Evolutionary conservation across 2,329 filamentous ascomycete genomes (phyloP).

Genomic region (Alternaria infectoria): DNA sequence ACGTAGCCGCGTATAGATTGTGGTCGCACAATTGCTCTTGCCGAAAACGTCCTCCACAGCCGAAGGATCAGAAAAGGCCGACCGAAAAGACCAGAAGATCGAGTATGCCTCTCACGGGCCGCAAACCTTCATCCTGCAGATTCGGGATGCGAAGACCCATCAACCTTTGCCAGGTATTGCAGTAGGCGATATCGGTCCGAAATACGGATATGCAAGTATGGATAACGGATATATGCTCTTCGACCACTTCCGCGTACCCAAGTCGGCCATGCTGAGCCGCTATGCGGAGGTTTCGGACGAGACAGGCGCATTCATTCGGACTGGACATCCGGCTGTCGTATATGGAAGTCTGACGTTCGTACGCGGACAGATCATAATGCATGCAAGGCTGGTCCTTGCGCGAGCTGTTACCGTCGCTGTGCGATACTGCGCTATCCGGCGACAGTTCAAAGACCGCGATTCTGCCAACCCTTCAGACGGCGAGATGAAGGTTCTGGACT

Average conservation of each 20-base stretch:
- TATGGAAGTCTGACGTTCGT: constrained; percentile 60
- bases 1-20: constrained; percentile 46
- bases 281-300: constrained; percentile 57
- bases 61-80: constrained; percentile 17
- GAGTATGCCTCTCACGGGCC: constrained; percentile 56
- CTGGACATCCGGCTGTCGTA: constrained; percentile 57
- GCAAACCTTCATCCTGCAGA: constrained; percentile 61
- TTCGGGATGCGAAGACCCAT: constrained; percentile 57
- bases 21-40: constrained; percentile 59
- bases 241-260: constrained; percentile 54
- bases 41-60: constrained; percentile 29
- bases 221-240: constrained; percentile 63
- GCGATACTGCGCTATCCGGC: constrained; percentile 57
- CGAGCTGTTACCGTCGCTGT: constrained; percentile 61
- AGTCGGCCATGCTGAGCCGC: constrained; percentile 57
- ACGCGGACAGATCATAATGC: constrained; percentile 56
- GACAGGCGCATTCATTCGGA: constrained; percentile 54
- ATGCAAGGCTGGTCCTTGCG: constrained; percentile 59
- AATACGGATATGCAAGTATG: constrained; percentile 61
- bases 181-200: constrained; percentile 63
- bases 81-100: constrained; percentile 4
- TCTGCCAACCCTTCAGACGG: constrained; percentile 47
- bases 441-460: constrained; percentile 60
- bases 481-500: constrained; percentile 56
- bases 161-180: constrained; percentile 56